These are phyloP conservation scores for Heliosperma pusillum DNA, from an alignment of 148 eudicot species.

Conservation along the genomic window DNA sequence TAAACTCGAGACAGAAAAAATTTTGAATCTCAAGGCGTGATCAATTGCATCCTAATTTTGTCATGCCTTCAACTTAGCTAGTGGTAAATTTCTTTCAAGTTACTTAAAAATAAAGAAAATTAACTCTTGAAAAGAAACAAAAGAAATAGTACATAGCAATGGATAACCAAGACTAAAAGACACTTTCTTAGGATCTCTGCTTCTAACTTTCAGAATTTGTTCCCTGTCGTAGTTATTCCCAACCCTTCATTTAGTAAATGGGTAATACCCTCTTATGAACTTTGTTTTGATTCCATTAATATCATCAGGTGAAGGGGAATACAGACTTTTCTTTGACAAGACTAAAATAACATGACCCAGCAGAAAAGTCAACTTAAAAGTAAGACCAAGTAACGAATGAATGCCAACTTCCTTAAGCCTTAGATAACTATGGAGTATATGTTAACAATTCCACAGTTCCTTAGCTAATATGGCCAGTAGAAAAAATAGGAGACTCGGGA, in stretches of 20 bases:
- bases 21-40: background rate
- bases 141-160: background rate
- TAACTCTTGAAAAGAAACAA: background rate
- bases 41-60: background rate
- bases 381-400: background rate
- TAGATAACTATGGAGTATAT: background rate
- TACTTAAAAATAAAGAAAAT: background rate
- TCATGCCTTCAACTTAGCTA: background rate
- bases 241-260: background rate
- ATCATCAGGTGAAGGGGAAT: background rate
- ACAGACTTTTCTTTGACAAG: background rate
- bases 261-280: background rate
- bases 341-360: background rate
- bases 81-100: background rate
- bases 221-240: background rate
- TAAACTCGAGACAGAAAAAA: background rate
- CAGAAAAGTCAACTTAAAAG: background rate
- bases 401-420: background rate
- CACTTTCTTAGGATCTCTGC: background rate
- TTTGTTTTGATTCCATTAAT: too few species aligned
- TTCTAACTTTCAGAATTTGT: background rate
- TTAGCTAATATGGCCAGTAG: background rate
- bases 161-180: background rate
- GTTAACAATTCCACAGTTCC: background rate
- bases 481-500: background rate